A percentile compares a stretch with the other conserved stretches of the same genome.
These are phyloP conservation scores for Peronospora tabacina DNA, from an alignment of 352 stramenopile genomes.

Conservation along the genomic window DNA sequence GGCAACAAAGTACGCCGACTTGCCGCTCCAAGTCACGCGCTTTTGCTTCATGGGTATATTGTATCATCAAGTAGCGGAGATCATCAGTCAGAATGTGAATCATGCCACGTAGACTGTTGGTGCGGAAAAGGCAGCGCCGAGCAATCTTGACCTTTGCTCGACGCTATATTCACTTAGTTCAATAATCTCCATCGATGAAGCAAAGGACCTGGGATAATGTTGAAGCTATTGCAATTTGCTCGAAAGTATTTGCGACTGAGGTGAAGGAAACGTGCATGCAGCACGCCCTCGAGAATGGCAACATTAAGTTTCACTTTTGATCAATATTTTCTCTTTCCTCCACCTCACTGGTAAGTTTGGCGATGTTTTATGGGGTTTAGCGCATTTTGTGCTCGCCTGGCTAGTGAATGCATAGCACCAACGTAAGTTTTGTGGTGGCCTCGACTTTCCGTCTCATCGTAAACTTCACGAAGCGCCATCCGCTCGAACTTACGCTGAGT, in stretches of 20 bases:
- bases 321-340: constrained; percentile 26
- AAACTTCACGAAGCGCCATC: constrained; percentile 58
- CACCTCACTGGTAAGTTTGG: constrained; percentile 72
- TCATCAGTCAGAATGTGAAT: constrained; percentile 50
- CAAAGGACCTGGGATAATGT: constrained; percentile 63
- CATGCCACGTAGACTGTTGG: constrained; percentile 54
- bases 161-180: constrained; percentile 76
- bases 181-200: constrained; percentile 84
- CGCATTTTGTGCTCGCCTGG: constrained; percentile 75
- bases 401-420: constrained; percentile 61
- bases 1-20: constrained; percentile 65
- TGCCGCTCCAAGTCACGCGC: constrained; percentile 80
- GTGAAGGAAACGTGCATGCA: constrained; percentile 68
- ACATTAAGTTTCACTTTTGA: constrained; percentile 16
- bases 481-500: constrained; percentile 73
- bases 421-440: too few relatives aligned
- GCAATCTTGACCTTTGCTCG: constrained; percentile 78
- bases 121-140: constrained; percentile 64
- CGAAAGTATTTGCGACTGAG: constrained; percentile 81
- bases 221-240: constrained; percentile 77
- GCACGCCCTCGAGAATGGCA: constrained; percentile 6
- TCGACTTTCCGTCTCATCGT: too few relatives aligned
- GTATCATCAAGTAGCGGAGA: constrained; percentile 61
- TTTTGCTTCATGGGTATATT: constrained; percentile 83
- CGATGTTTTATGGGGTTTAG: constrained; percentile 88